A percentile compares a stretch with the other conserved stretches of the same genome.
Evolutionary conservation across 352 stramenopile genomes (phyloP).

Genomic region (Phytophthora sojae): DNA sequence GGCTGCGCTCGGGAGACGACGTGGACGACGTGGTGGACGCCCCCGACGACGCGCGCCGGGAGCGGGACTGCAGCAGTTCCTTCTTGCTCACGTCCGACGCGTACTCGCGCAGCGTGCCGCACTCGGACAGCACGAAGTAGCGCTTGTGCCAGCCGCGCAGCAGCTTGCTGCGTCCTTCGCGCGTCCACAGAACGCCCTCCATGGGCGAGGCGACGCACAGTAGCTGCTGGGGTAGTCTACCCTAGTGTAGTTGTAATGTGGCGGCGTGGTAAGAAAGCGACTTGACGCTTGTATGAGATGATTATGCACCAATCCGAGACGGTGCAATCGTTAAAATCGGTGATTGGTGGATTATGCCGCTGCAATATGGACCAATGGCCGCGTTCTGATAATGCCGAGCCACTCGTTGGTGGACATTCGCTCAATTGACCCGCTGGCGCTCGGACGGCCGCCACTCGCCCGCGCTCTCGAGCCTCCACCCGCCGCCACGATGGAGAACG

Average conservation of each 20-base stretch:
- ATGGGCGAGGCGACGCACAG: constrained; percentile 25
- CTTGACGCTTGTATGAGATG: not conserved
- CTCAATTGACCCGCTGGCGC: not conserved
- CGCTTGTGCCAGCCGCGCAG: constrained; percentile 75
- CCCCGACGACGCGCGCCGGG: constrained; percentile 16
- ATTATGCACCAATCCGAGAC: not conserved
- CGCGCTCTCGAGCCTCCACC: not conserved
- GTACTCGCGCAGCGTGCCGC: constrained; percentile 64
- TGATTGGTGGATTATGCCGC: constrained; percentile 12
- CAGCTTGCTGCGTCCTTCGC: constrained; percentile 58
- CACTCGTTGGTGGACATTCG: not conserved
- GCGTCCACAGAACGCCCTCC: constrained; percentile 68
- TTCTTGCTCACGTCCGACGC: constrained; percentile 34
- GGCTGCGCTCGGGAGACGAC: constrained; percentile 14
- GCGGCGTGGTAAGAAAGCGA: not conserved
- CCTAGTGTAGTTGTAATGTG: not conserved
- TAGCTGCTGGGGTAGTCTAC: too few relatives aligned
- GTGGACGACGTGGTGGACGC: constrained; percentile 17
- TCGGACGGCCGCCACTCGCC: not conserved
- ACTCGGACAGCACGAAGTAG: constrained; percentile 66
- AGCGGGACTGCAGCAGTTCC: constrained; percentile 10
- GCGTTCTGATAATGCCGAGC: constrained; percentile 12
- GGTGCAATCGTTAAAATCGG: not conserved
- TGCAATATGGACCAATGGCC: constrained; percentile 28
- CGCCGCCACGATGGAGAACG: constrained; percentile 68